Conservation (phyloP, 768 basidiomycete species). For the Sporobolomyces phaffii region DNA sequence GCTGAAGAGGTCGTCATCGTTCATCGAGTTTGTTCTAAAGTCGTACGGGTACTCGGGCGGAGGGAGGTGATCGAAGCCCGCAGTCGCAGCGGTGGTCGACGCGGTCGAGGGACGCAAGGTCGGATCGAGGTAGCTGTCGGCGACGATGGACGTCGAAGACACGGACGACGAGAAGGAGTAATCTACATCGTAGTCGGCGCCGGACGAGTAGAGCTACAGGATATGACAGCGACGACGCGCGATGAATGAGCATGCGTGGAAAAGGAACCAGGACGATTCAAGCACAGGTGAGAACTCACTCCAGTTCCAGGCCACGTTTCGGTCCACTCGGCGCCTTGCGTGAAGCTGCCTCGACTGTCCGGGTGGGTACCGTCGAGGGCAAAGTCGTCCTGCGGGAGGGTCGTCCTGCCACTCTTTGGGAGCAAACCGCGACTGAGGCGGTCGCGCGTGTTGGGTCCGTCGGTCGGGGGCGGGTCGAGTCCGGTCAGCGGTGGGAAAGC, state of each 20-base stretch:
- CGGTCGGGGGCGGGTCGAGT: constrained; percentile 23
- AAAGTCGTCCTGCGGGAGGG: too few relatives aligned
- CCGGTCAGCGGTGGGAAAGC: background rate
- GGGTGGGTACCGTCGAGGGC: too few relatives aligned
- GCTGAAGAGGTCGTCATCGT: background rate
- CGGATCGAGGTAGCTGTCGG: constrained; percentile 23
- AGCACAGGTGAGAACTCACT: too few relatives aligned
- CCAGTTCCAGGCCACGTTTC: too few relatives aligned
- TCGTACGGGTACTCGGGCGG: too few relatives aligned
- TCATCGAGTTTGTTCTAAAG: background rate
- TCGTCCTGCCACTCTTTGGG: constrained; percentile 11
- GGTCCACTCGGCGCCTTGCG: too few relatives aligned
- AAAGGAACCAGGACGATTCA: too few relatives aligned
- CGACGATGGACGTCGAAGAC: background rate
- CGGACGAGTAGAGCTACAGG: too few relatives aligned
- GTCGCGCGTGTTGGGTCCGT: constrained; percentile 26
- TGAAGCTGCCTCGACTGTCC: too few relatives aligned
- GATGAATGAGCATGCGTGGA: too few relatives aligned
- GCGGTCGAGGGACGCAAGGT: constrained; percentile 13
- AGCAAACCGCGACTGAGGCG: background rate
- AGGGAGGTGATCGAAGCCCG: too few relatives aligned
- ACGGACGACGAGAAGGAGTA: background rate
- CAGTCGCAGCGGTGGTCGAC: background rate
- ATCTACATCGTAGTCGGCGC: background rate
- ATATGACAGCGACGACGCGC: too few relatives aligned